A percentile compares a stretch with the other conserved stretches of the same genome.
These are phyloP conservation scores for Penicillium sp. DNA, from an alignment of 2,329 filamentous ascomycete genomes.

Conservation along the genomic window DNA sequence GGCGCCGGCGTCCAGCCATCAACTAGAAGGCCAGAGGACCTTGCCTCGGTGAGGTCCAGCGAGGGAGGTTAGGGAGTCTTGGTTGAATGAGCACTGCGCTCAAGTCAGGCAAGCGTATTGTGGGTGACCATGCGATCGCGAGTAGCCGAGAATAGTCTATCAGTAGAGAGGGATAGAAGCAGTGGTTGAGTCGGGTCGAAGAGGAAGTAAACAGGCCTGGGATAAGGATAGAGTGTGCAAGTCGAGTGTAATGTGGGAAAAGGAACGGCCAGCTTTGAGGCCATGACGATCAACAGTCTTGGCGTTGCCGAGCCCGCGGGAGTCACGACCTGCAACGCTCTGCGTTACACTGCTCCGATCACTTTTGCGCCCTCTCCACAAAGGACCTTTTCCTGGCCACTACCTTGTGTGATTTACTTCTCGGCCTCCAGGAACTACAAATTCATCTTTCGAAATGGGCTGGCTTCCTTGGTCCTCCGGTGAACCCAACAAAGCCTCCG, in stretches of 20 bases:
- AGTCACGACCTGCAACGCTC: slow-evolving; percentile 16
- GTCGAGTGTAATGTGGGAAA: slow-evolving; percentile 2
- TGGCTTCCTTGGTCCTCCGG: slow-evolving; percentile 54
- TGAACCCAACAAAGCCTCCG: slow-evolving; percentile 50
- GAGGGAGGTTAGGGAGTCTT: not conserved
- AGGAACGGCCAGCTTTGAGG: slow-evolving; percentile 15
- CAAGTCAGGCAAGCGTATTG: slow-evolving; percentile 6
- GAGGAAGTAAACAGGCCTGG: not conserved
- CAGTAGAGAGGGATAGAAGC: not conserved
- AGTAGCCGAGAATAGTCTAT: not conserved
- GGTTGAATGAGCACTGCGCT: slow-evolving; percentile 9
- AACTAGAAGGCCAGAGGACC: slow-evolving; percentile 23
- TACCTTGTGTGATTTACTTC: not conserved
- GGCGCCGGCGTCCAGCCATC: slow-evolving; percentile 58
- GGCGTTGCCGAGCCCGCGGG: slow-evolving; percentile 24
- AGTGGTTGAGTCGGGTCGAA: not conserved
- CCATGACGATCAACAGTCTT: slow-evolving; percentile 30
- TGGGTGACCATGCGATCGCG: slow-evolving; percentile 7
- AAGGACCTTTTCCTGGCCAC: not conserved
- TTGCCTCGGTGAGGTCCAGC: slow-evolving; percentile 3
- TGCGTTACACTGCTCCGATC: not conserved
- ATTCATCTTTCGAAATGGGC: slow-evolving; percentile 50
- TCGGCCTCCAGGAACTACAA: not conserved
- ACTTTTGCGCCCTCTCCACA: not conserved
- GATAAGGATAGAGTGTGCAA: not conserved